Base-by-base conservation (phyloP, 2,329 filamentous ascomycete genomes). In the Graphium sp. region DNA sequence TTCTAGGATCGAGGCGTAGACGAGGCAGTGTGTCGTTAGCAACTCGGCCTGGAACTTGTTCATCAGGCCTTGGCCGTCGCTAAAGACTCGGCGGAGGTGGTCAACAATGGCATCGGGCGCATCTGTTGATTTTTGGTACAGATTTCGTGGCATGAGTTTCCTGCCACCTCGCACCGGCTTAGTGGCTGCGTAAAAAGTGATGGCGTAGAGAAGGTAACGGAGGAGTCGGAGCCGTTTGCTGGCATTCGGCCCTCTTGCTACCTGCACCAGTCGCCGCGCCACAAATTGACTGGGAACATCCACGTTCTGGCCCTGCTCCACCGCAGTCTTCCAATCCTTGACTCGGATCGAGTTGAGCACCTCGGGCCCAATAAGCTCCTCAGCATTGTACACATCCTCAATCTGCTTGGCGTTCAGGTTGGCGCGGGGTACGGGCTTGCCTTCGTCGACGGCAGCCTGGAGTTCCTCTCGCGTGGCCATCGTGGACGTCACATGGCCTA, bases 1-100 rank as follows among this genome's bases (percentile, higher is more conserved):
- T 41, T 84, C 77, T 12, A 84, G 56, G 35, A 81, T 68, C 45
- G 78, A 65, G 17, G 74, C 69, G 34, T 84, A 60, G 2, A 67
- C 76, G 40, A 73, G 77, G 41, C 78, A 69, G 49, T 84, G 75
- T 11, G 78, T 81, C 42, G 74, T 70, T 18, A 85, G 52, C 35
- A 81, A 60, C 44, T 87, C 77, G 18, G 63, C 53, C 45, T 83
- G 70, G 55, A 72, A 78, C 44, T 79, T 81, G 31, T 70, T 65
- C 52, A 87, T 68, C 34, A 67, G 60, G 14, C 64, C 65, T 5
- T 31, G 20, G 19, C 51, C 58, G 23, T 73, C 62, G 2, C 71
- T 70, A 44, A 85, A 87, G 40, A 72, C 78, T 42, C 73, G 62
- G 31, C 73, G 62, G 18, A 83, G 72, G 35, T 60, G 64, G 41